These are phyloP conservation scores for Acacia melanoxylon DNA, from an alignment of 306 rosid genomes.

Conservation along the genomic window DNA sequence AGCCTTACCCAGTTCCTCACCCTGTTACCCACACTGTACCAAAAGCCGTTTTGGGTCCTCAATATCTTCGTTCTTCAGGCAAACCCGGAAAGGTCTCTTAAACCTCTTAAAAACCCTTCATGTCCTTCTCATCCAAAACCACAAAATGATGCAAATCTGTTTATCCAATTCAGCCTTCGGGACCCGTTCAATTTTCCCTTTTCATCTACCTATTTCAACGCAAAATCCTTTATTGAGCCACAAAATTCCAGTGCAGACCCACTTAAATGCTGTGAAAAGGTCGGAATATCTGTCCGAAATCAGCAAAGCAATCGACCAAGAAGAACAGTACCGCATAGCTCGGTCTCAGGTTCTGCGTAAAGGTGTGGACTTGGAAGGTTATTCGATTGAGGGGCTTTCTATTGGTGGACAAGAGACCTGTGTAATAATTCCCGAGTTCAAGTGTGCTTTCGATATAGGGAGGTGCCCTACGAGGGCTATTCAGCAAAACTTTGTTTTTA, in stretches of 20 bases:
- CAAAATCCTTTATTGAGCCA: constrained; percentile 34
- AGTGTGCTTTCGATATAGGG: constrained; percentile 90
- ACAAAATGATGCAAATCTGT: constrained; percentile 54
- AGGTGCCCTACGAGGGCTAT: constrained; percentile 82
- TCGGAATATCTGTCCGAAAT: constrained; percentile 69
- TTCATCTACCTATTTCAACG: constrained; percentile 46
- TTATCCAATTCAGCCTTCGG: constrained; percentile 47
- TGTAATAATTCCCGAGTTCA: constrained; percentile 81
- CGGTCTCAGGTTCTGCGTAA: constrained; percentile 72
- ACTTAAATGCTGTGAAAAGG: constrained; percentile 51
- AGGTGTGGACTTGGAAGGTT: constrained; percentile 82
- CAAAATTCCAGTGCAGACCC: constrained; percentile 44
- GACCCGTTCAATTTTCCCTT: constrained; percentile 55
- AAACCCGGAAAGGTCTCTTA: constrained; percentile 28
- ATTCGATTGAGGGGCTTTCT: constrained; percentile 72
- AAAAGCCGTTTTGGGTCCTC: neutral
- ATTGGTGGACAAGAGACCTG: constrained; percentile 97
- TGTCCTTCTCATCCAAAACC: constrained; percentile 16
- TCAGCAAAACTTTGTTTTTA: constrained; percentile 79
- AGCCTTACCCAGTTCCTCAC: neutral
- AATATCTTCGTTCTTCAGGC: neutral
- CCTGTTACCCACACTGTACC: neutral
- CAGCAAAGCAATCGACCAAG: constrained; percentile 64
- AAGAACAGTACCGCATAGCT: constrained; percentile 87
- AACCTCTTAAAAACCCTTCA: constrained; percentile 46